Percentiles rank a stretch among this genome's conserved stretches.
These are phyloP conservation scores for Trametes cingulata DNA, from an alignment of 768 basidiomycete genomes.

Conservation along the genomic window DNA sequence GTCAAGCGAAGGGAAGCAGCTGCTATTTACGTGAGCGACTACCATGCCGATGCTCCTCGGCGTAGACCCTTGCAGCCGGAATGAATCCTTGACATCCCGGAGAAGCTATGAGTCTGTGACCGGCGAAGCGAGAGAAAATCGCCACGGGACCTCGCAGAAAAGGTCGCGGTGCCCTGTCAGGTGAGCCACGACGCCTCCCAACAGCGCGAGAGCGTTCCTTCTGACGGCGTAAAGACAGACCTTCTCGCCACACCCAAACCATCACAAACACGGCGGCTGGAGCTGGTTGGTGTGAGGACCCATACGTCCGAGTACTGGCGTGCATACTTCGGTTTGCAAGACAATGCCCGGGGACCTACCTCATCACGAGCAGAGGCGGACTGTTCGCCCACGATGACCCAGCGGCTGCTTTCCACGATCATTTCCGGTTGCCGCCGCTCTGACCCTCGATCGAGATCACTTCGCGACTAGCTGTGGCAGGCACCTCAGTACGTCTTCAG, in stretches of 20 bases:
- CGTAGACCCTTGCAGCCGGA: background rate
- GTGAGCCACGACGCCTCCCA: background rate
- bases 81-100: background rate
- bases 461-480: slow-evolving; percentile 1
- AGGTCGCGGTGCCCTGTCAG: background rate
- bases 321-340: too few species aligned
- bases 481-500: background rate
- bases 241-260: too few species aligned
- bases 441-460: background rate
- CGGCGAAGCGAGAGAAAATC: background rate
- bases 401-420: background rate
- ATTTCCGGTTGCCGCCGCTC: background rate
- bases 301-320: too few species aligned
- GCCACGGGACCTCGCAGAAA: background rate
- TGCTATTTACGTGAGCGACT: background rate
- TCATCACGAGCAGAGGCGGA: too few species aligned
- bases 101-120: background rate
- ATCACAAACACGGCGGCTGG: too few species aligned
- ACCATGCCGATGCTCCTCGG: background rate
- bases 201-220: background rate
- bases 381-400: background rate
- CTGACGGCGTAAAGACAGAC: too few species aligned
- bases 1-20: background rate
- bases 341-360: too few species aligned
- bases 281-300: too few species aligned